phyloP scores from a whole-genome alignment of 805 yeast species.

The Myxozyma monticola region DNA sequence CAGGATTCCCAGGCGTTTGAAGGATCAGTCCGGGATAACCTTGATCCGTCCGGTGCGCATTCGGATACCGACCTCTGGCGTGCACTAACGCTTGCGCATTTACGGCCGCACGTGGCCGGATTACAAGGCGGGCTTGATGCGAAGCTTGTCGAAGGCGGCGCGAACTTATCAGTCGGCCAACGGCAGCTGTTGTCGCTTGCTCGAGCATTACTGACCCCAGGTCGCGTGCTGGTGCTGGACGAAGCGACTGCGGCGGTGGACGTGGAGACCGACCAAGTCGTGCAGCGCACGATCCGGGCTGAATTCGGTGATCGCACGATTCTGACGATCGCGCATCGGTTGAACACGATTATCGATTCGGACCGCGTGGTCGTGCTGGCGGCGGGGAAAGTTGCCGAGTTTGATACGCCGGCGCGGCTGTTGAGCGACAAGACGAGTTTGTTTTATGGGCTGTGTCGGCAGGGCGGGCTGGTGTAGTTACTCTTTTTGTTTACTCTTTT shows the following conservation, averaged over 20 bases:
- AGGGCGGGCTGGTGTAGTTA: constrained; percentile 64
- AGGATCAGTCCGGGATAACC: constrained; percentile 79
- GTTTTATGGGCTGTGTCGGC: constrained; percentile 77
- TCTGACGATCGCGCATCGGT: constrained; percentile 84
- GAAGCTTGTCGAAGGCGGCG: constrained; percentile 70
- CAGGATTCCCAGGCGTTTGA: constrained; percentile 92
- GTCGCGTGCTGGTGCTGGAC: constrained; percentile 76
- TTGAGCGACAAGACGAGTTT: constrained; percentile 64
- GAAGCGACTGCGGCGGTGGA: constrained; percentile 93
- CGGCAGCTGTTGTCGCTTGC: constrained; percentile 82
- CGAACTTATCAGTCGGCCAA: constrained; percentile 87
- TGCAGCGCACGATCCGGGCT: constrained; percentile 75
- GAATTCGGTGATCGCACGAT: constrained; percentile 77
- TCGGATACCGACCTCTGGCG: constrained; percentile 82
- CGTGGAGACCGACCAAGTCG: constrained; percentile 75
- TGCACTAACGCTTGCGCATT: constrained; percentile 74
- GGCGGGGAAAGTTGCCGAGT: constrained; percentile 71
- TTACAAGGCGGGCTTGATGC: constrained; percentile 61
- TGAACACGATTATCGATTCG: constrained; percentile 82
- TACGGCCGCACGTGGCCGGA: constrained; percentile 60
- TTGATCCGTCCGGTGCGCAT: constrained; percentile 74
- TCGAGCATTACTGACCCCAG: constrained; percentile 73
- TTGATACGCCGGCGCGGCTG: constrained; percentile 69
- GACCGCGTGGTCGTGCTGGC: constrained; percentile 77
- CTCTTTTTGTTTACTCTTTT: no score